Base-by-base conservation (phyloP, 176 grass and related monocot species). In the Lolium multiflorum region DNA sequence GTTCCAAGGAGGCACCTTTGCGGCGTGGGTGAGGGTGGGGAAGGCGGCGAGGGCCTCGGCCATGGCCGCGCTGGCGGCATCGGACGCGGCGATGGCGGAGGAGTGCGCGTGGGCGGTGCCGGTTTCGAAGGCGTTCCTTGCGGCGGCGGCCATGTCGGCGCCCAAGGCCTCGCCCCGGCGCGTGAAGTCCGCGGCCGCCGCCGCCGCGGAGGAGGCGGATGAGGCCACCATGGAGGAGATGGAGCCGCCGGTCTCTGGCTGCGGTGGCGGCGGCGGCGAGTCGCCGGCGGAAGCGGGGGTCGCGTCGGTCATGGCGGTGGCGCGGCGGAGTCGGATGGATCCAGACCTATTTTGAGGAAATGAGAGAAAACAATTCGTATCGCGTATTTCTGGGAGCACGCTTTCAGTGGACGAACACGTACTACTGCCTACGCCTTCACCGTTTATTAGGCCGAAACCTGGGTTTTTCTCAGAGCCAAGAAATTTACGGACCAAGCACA, bases 141-240 rank as follows among this genome's bases (percentile, higher is more conserved):
- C 85, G 39, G 89, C 76, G 41, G 71, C 60, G 68, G 76, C 81
- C 81, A 87, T 62, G 60, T 91, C 89, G 85, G 85, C 43, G 39
- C 81, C 76, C 76, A 88, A 84, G 81, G 77, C 79, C 85, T 91
- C 85, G 17, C 59, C 89, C 51, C 85, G 83, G 76, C 81, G 85
- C 51, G 81, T 84, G 77, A 85, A 68, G 9, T 91, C 89, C 0
- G 76, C 77, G 5, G 52, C 85, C n/a, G 81, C 62, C 3, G 82
- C 77, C 5, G 77, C 89, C 3, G 89, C 89, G 41, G 81, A 88
- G 60, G 76, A 18, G 1, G 81, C 81, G 7, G 85, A 88, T 14
- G 89, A 76, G 70, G 85, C 51, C 0, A 91, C 89, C 89, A 88
- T 81, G 77, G 89, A 91, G 44, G 89, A 88, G 9, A 91, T 61